Evolutionary conservation across 2,329 filamentous ascomycete species (phyloP), one percentile per base, ranked within the genome.

Genomic region (Ambrosiella beaveri): DNA sequence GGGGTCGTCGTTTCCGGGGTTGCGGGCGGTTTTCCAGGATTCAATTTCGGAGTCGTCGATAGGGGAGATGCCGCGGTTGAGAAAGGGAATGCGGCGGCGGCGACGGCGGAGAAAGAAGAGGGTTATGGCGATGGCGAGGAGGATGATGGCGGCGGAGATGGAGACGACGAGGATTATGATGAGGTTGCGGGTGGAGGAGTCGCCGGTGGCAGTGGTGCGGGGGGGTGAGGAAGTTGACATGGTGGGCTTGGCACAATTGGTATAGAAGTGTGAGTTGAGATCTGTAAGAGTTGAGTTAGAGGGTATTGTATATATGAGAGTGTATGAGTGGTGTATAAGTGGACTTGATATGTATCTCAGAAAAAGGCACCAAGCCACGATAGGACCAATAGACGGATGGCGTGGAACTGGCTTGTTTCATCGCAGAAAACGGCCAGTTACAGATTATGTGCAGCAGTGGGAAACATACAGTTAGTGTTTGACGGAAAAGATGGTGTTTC

Each of bases 11-110:
- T 65, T 63, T 54, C 2, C 27, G 5, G 27, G 2, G 27, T 63
- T 59, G 8, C 65, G 66, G 57, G 68, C 70, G 36, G 69, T 68
- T 64, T 78, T 81, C 81, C 81, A 84, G 3, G 78, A 80, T 63
- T 78, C 78, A 60, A 84, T 84, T 65, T 84, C 81, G 61, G 82
- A 79, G 63, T 84, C 81, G 62, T 77, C 74, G 60, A 84, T 81
- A 11, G 81, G 80, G 0, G 79, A 78, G 50, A 78, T 77, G 53
- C 77, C 78, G 55, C 80, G 71, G 55, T 73, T 71, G 62, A 78
- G 72, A 58, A 81, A 71, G 3, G 69, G 70, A 35, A 67, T 64
- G 51, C 66, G 70, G 52, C 64, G 64, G 47, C 71, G 71, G 45
- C 67, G 69, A 13, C 71, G 67, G 55, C 71, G 68, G 61, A 69